Evolutionary conservation across 108 stramenopile genomes (phyloP), one percentile per base, ranked within the genome.

Genomic region (Pseudonitzschia multistriata): DNA sequence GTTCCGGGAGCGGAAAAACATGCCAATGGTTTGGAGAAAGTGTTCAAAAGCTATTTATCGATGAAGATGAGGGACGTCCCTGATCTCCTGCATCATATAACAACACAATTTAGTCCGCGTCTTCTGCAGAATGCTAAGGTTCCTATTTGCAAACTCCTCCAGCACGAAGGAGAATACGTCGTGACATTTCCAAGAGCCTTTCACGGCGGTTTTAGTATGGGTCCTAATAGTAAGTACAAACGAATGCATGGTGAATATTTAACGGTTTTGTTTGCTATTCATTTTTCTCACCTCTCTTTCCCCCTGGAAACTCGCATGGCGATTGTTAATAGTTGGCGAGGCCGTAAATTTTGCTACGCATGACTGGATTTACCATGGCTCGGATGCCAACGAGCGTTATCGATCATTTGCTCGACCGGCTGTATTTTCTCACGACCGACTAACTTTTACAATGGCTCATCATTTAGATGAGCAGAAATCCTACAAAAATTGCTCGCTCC

Each of bases 161-260:
- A 99, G 69, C 63, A 95, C 72, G 81, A 91, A 21, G 96, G 97
- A 25, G 94, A 95, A 61, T 99, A 91, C 72, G 87, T 99, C 55
- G 88, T 99, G 39, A 99, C 99, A 4, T 98, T 99, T 70, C 99
- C 99, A 48, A 83, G 92, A 59, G 86, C 97, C 0, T 99, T 95
- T 70, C 99, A 99, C 73, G 90, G 94, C 31, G 99, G 99, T 1
- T 99, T 98, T 66, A 92, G 88, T 66, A 72, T 89, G 50, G 98
- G 98, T 8, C 96, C 97, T 17, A 99, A 99, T 80, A 73, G 49
- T 49, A 49, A 49, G 49, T 49, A 13, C 40, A 42, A 42, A 10
- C 7, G 10, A 10, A 10, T 42, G 13, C 13, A 42, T 42, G 7
- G 7, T 42, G 40, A 42, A 42, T 42, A n/a, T n/a, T n/a, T n/a